Evolutionary conservation across 176 grass and related monocot species (phyloP).

Genomic region (Carex parvula): DNA sequence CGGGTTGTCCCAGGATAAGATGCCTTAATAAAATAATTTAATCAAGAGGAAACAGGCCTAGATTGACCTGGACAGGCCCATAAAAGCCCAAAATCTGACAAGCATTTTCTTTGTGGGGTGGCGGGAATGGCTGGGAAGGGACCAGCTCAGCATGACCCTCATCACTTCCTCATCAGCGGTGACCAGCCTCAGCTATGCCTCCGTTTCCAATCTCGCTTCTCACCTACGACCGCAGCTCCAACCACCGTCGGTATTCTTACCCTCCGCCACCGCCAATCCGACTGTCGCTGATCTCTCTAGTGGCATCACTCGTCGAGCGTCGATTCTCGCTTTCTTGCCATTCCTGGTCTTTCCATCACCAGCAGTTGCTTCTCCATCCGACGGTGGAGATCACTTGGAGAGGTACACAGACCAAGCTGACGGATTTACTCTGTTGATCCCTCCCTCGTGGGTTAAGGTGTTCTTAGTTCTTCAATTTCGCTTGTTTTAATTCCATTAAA

Average conservation of each 20-base stretch:
- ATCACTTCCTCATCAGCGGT: constrained; percentile 25
- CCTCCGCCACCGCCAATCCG: not conserved
- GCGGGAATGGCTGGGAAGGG: not conserved
- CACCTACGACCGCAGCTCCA: not conserved
- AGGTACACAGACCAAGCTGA: constrained; percentile 50
- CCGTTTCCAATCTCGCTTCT: not conserved
- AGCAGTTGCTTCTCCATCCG: constrained; percentile 26
- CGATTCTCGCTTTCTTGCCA: constrained; percentile 35
- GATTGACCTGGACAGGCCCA: not conserved
- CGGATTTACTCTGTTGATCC: constrained; percentile 78
- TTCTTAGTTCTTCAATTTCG: not conserved
- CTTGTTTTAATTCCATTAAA: not conserved
- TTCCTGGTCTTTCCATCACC: constrained; percentile 32
- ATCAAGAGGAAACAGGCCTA: not conserved
- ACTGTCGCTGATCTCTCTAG: not conserved
- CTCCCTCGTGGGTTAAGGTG: constrained; percentile 75
- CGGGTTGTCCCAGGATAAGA: too few relatives aligned
- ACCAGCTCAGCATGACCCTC: constrained; percentile 30
- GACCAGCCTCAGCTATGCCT: constrained; percentile 5
- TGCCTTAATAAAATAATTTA: too few relatives aligned
- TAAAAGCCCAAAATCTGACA: not conserved
- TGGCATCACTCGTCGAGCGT: constrained; percentile 28
- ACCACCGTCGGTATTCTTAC: constrained; percentile 6
- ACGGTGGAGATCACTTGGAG: constrained; percentile 33
- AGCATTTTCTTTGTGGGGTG: not conserved